Base-by-base conservation (phyloP, 805 yeast genomes). In the Metschnikowia aberdeeniae region DNA sequence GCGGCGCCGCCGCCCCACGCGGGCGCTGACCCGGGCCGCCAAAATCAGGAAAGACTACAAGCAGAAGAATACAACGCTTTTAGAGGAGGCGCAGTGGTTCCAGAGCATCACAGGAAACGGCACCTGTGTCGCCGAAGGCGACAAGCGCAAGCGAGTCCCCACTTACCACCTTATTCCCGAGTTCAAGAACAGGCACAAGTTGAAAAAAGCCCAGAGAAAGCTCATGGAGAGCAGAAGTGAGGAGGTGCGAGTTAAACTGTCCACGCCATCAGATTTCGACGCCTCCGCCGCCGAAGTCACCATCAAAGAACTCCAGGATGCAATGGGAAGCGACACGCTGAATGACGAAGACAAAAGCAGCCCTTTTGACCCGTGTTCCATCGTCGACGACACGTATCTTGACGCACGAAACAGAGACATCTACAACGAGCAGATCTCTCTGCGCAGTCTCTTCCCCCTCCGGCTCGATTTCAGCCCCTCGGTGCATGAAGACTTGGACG, bases 91-190 rank as follows among this genome's bases (percentile, higher is more conserved):
- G 1, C 59, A 57, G 24, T 67, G 68, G 55, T 70, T 70, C 42
- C 74, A 70, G 50, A 62, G 69, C 22, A 63, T 70, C n/a, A 60
- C 66, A 3, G 76, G 75, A 12, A 64, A 70, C 44, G 60, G 60
- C 5, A 53, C 58, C 24, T 39, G 50, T 13, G 59, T 70, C n/a
- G 58, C 61, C 45, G 53, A 53, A 12, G 72, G 72, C 22, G 63
- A 57, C 19, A 67, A 66, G 50, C 56, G 74, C 37, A 58, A 59
- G 42, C 49, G 73, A 24, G 56, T 51, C 17, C 63, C 60, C 27
- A 54, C 69, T 1, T 52, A 52, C 13, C 58, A 57, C 41, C 63
- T 51, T 36, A 55, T 53, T 7, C 69, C 71, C 6, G 67, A 58
- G 36, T 47, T 53, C 41, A 52, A 49, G 13, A 43, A 52, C 27